phyloP scores from a whole-genome alignment of 2,329 filamentous ascomycete genomes.

The Cryphonectria naterciae region DNA sequence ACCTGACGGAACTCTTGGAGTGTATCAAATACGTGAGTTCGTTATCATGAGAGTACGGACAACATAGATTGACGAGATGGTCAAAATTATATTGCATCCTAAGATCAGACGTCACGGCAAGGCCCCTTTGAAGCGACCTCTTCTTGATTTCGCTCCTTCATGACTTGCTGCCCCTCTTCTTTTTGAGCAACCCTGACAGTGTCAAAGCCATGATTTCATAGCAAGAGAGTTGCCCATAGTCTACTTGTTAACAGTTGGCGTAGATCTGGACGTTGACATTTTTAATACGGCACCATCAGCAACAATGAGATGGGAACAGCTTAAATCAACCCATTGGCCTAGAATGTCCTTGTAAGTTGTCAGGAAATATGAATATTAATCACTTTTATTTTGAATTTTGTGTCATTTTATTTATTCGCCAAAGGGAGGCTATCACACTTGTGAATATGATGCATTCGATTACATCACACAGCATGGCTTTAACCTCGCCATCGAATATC shows the following conservation, averaged over 20 bases:
- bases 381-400: neutral
- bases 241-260: neutral
- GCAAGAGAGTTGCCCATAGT: neutral
- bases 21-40: too few species aligned
- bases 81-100: neutral
- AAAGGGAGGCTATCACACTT: neutral
- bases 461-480: neutral
- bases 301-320: neutral
- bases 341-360: neutral
- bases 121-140: too few species aligned
- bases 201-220: neutral
- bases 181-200: neutral
- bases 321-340: neutral
- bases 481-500: neutral
- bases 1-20: too few species aligned
- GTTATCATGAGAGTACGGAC: too few species aligned
- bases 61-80: too few species aligned
- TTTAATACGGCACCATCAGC: too few species aligned
- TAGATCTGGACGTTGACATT: neutral
- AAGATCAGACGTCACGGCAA: neutral
- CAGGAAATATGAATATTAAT: neutral
- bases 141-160: neutral
- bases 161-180: neutral
- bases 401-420: neutral
- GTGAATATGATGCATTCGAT: neutral